Evolutionary conservation across 108 stramenopile genomes (phyloP).

Genomic region (Mayamaea pseudoterrestris): DNA sequence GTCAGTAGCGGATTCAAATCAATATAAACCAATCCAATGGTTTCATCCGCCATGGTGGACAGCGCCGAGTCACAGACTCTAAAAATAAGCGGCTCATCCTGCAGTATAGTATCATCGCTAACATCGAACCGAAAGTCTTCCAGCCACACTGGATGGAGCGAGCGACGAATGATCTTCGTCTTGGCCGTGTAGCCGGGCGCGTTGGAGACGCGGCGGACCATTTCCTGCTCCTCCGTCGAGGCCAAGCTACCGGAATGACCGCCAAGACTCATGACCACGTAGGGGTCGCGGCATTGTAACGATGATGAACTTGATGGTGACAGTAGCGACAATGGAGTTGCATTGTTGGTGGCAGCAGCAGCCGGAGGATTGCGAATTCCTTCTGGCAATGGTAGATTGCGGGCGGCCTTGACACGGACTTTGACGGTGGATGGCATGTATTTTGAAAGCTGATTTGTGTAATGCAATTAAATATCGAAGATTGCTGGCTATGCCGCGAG

Average conservation of each 20-base stretch:
- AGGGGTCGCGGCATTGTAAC: slow-evolving; percentile 25
- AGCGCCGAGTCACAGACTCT: slow-evolving; percentile 71
- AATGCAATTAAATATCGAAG: no score
- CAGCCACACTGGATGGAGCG: slow-evolving; percentile 78
- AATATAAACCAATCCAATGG: slow-evolving; percentile 89
- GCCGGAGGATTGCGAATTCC: background rate
- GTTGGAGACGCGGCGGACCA: background rate
- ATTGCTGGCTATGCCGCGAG: no score
- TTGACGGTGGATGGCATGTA: slow-evolving; percentile 85
- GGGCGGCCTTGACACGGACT: slow-evolving; percentile 80
- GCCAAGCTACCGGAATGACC: slow-evolving; percentile 33
- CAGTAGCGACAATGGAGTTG: background rate
- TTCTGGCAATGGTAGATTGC: slow-evolving; percentile 81
- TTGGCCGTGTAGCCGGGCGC: slow-evolving; percentile 65
- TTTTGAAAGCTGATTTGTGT: background rate
- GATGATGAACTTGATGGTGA: background rate
- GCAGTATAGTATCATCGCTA: slow-evolving; percentile 87
- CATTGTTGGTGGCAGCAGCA: background rate
- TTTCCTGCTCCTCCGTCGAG: slow-evolving; percentile 33
- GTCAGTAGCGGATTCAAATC: slow-evolving; percentile 91
- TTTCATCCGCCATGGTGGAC: slow-evolving; percentile 16
- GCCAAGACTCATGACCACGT: slow-evolving; percentile 45
- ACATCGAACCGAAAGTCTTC: slow-evolving; percentile 96
- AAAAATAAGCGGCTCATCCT: slow-evolving; percentile 93
- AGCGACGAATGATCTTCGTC: slow-evolving; percentile 58